Base-by-base conservation (phyloP, 2,329 filamentous ascomycete genomes). In the Chaetomium sp. region DNA sequence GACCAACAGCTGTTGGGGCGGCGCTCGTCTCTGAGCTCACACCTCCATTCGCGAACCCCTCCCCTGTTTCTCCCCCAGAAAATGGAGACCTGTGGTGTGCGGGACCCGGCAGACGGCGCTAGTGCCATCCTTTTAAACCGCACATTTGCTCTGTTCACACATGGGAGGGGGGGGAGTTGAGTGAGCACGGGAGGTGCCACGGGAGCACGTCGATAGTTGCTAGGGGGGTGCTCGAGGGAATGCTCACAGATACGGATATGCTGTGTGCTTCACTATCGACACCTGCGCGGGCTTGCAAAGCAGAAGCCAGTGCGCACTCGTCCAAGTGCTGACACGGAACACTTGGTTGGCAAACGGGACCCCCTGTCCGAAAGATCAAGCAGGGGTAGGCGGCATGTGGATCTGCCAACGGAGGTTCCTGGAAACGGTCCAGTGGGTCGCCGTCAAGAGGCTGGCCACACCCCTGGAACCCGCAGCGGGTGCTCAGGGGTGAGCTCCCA, bases 61-160 rank as follows among this genome's bases (percentile, higher is more conserved):
- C 55, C 50, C 65, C 57, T 60, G 55, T 35, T 45, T 45, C 45
- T 63, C 55, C 65, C 62, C 66, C 58, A 64, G 57, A 62, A 58
- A 63, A 55, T 45, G 57, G 60, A 42, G 56, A 12, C 33, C 58
- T 57, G 45, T 42, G 50, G 56, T 61, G 59, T 65, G 65, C 38
- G 38, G 38, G 65, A 58, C 47, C 53, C 64, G 60, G 64, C 60
- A 63, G 25, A 58, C 60, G 6, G 35, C 64, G 57, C 60, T 62
- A 54, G 50, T 49, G 45, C 57, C 50, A 55, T 38, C 42, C 49
- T 35, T 56, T 31, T 51, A 10, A 29, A 29, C 27, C 27, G 53
- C 62, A 57, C 38, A 55, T 38, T 50, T 29, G 21, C 45, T 27
- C 25, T 38, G 12, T 8, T 55, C 47, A 47, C 4, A 16, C 16